Evolutionary conservation across 805 yeast species (phyloP).

Genomic region (Candida maris): DNA sequence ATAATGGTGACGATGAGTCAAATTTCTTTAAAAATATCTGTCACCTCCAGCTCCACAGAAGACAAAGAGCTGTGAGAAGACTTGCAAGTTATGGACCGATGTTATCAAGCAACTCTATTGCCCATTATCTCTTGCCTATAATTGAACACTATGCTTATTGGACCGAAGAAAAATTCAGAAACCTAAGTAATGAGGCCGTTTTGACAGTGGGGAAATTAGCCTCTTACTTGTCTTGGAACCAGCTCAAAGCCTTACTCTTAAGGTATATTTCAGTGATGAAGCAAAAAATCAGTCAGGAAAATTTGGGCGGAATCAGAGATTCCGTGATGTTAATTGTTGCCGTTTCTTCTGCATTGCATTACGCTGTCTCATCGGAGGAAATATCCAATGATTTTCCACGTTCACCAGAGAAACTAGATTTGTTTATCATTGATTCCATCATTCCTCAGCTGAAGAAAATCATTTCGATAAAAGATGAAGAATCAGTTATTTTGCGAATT

Average conservation of each 20-base stretch:
- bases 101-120: constrained; percentile 54
- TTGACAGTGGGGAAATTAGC: constrained; percentile 57
- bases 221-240: constrained; percentile 66
- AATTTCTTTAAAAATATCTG: constrained; percentile 57
- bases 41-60: constrained; percentile 82
- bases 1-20: constrained; percentile 73
- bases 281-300: constrained; percentile 21
- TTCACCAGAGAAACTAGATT: constrained; percentile 36
- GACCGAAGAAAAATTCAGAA: constrained; percentile 54
- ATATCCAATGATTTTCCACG: constrained; percentile 33
- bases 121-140: constrained; percentile 81
- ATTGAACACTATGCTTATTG: constrained; percentile 74
- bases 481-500: constrained; percentile 69
- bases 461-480: constrained; percentile 66
- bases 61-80: constrained; percentile 77
- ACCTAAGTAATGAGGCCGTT: constrained; percentile 63
- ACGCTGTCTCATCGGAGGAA: constrained; percentile 6
- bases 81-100: constrained; percentile 44
- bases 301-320: constrained; percentile 47
- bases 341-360: constrained; percentile 43
- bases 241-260: constrained; percentile 68
- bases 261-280: constrained; percentile 49
- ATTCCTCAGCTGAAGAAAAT: constrained; percentile 59
- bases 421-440: constrained; percentile 52
- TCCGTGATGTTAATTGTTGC: constrained; percentile 56